These are phyloP conservation scores for Arthrinium puccinioides DNA, from an alignment of 2,329 filamentous ascomycete genomes.

Conservation along the genomic window DNA sequence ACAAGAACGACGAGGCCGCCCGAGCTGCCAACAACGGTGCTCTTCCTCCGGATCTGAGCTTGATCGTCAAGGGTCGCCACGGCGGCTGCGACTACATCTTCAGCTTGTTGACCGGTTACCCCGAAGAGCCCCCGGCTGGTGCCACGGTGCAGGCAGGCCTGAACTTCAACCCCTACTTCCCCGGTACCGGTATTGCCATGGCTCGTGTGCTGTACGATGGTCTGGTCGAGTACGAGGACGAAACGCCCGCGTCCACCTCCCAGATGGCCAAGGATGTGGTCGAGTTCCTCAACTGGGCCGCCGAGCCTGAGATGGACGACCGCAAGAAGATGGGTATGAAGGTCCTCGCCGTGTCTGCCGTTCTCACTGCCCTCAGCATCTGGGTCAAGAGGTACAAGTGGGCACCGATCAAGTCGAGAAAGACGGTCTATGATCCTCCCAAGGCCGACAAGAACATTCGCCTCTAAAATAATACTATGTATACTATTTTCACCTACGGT, in stretches of 20 bases:
- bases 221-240: slow-evolving; percentile 96
- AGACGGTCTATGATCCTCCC: slow-evolving; percentile 82
- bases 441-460: slow-evolving; percentile 41
- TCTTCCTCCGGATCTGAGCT: slow-evolving; percentile 89
- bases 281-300: slow-evolving; percentile 98
- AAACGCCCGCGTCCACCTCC: slow-evolving; percentile 85
- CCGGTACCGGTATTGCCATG: slow-evolving; percentile 98
- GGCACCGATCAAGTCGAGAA: slow-evolving; percentile 90
- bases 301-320: slow-evolving; percentile 98
- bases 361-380: slow-evolving; percentile 79
- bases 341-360: slow-evolving; percentile 72
- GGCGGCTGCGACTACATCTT: slow-evolving; percentile 99
- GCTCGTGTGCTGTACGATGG: slow-evolving; percentile 96
- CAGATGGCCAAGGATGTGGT: slow-evolving; percentile 99
- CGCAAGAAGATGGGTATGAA: slow-evolving; percentile 99
- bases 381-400: slow-evolving; percentile 99
- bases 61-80: slow-evolving; percentile 97
- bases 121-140: slow-evolving; percentile 89
- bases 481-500: slow-evolving; percentile 20
- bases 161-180: slow-evolving; percentile 99
- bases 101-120: slow-evolving; percentile 92
- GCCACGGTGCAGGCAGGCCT: slow-evolving; percentile 78
- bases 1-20: slow-evolving; percentile 98
- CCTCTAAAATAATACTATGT: slow-evolving; percentile 28
- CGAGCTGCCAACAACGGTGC: slow-evolving; percentile 98